Evolutionary conservation across 148 eudicot species (phyloP).

Genomic region (Cornus kousa): DNA sequence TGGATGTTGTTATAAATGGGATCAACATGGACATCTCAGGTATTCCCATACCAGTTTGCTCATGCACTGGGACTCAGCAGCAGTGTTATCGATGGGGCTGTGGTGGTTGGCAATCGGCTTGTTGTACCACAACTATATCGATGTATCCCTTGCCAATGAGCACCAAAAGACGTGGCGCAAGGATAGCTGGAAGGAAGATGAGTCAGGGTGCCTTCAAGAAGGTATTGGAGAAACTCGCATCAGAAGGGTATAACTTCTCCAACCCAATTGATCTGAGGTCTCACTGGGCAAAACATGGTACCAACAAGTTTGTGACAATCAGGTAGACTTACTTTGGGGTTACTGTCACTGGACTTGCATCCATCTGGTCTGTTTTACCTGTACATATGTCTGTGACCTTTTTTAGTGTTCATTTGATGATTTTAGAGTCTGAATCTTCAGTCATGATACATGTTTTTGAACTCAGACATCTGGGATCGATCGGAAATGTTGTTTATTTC

Average conservation of each 20-base stretch:
- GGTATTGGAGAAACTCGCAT: slow-evolving; percentile 49
- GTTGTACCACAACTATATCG: slow-evolving; percentile 58
- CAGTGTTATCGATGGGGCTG: slow-evolving; percentile 63
- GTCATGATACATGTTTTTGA: slow-evolving; percentile 17
- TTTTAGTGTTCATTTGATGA: slow-evolving; percentile 14
- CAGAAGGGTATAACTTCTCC: slow-evolving; percentile 44
- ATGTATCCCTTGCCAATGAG: slow-evolving; percentile 60
- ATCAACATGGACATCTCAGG: slow-evolving; percentile 51
- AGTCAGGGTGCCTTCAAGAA: slow-evolving; percentile 60
- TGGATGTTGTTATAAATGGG: slow-evolving; percentile 48
- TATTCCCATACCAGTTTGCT: slow-evolving; percentile 53
- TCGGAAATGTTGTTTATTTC: slow-evolving; percentile 11
- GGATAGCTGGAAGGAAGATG: slow-evolving; percentile 64
- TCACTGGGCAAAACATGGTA: slow-evolving; percentile 66
- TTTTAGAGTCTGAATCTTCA: slow-evolving; percentile 20
- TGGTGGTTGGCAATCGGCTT: slow-evolving; percentile 66
- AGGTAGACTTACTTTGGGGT: slow-evolving; percentile 24
- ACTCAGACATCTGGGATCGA: slow-evolving; percentile 5
- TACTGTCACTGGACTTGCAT: neutral
- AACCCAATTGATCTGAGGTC: slow-evolving; percentile 50
- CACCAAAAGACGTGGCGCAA: slow-evolving; percentile 52
- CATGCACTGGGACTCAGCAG: slow-evolving; percentile 50
- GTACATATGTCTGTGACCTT: slow-evolving; percentile 34
- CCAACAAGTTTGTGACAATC: slow-evolving; percentile 62
- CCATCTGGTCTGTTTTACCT: slow-evolving; percentile 32